These are phyloP conservation scores for Lasiodiplodia sp. DNA, from an alignment of 2,329 filamentous ascomycete species.

Conservation along the genomic window DNA sequence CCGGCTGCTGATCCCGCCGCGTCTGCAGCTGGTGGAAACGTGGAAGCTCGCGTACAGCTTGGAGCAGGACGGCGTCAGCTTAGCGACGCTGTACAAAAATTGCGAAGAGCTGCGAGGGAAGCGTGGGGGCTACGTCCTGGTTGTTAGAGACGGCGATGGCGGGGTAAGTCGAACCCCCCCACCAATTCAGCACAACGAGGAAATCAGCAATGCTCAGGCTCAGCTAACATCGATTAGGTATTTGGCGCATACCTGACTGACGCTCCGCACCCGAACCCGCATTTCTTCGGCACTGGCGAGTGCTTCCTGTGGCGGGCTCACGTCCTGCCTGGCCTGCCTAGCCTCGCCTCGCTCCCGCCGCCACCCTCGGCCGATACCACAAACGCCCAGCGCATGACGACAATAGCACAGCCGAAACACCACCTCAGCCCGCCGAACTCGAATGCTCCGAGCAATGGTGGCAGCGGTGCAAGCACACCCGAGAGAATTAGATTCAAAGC, in stretches of 20 bases:
- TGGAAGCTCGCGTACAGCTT: conserved; percentile 90
- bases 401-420: conserved; percentile 50
- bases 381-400: conserved; percentile 67
- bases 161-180: conserved; percentile 63
- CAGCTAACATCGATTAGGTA: conserved; percentile 52
- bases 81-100: conserved; percentile 85
- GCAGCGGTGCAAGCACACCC: conserved; percentile 63
- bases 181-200: not conserved
- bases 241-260: conserved; percentile 97
- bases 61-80: conserved; percentile 87
- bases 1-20: conserved; percentile 82
- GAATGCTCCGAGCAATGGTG: conserved; percentile 36
- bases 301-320: conserved; percentile 90
- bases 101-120: conserved; percentile 71
- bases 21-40: conserved; percentile 84
- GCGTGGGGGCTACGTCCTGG: conserved; percentile 86
- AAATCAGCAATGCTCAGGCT: not conserved
- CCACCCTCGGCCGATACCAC: conserved; percentile 74
- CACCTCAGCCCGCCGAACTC: conserved; percentile 42
- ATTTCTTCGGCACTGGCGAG: conserved; percentile 96
- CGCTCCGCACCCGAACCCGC: conserved; percentile 77
- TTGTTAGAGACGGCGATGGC: conserved; percentile 78
- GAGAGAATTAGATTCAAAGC: conserved; percentile 93
- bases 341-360: conserved; percentile 67
- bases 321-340: conserved; percentile 62